These are phyloP conservation scores for Boletellus ananas DNA, from an alignment of 768 basidiomycete genomes.

Conservation along the genomic window DNA sequence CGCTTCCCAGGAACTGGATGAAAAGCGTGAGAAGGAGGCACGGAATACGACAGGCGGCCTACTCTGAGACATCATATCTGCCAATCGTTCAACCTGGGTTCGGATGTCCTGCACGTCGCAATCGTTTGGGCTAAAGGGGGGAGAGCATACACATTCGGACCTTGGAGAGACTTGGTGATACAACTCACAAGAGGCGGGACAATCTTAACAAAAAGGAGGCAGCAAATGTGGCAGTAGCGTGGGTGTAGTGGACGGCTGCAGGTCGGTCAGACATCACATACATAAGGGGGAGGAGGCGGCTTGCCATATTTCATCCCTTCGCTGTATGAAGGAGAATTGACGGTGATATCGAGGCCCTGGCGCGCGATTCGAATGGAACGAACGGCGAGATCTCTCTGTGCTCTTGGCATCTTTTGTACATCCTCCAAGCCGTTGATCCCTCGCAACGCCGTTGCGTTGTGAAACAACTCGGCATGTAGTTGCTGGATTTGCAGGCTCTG, in stretches of 20 bases:
- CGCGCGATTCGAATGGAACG: constrained; percentile 81
- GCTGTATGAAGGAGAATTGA: constrained; percentile 78
- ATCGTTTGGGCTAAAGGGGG: constrained; percentile 65
- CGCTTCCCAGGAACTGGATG: constrained; percentile 82
- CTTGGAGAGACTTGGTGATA: background rate
- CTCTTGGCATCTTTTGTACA: constrained; percentile 74
- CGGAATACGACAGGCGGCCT: constrained; percentile 23
- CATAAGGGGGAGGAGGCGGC: constrained; percentile 16
- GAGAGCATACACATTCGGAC: background rate
- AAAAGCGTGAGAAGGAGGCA: constrained; percentile 7
- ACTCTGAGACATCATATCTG: constrained; percentile 77
- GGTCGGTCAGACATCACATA: constrained; percentile 3
- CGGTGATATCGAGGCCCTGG: constrained; percentile 78
- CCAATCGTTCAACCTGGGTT: constrained; percentile 73
- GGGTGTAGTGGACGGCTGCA: constrained; percentile 83
- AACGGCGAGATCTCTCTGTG: constrained; percentile 76
- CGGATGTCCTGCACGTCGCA: constrained; percentile 74
- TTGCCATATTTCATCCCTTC: constrained; percentile 90
- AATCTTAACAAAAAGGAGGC: constrained; percentile 87
- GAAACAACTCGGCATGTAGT: constrained; percentile 79
- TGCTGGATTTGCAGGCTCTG: constrained; percentile 87
- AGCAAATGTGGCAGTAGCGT: constrained; percentile 91
- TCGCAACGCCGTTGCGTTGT: constrained; percentile 77
- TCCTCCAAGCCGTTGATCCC: constrained; percentile 85
- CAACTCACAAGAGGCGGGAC: constrained; percentile 77